Evolutionary conservation across 306 rosid species (phyloP).

Genomic region (Glycine soja): DNA sequence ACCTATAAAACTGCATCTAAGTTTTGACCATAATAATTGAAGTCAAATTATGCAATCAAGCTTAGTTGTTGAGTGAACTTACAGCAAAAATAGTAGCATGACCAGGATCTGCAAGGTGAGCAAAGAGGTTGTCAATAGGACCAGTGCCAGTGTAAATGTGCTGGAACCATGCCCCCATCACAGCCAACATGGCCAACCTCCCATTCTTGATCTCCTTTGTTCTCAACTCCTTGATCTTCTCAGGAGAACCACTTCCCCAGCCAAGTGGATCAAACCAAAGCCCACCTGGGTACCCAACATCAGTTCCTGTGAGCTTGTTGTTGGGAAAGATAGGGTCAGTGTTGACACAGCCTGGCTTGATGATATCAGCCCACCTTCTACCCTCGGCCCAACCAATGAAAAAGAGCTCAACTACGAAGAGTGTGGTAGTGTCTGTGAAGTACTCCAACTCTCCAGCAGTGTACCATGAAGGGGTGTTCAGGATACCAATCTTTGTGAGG

Average conservation of each 20-base stretch:
- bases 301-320: constrained; percentile 50
- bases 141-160: constrained; percentile 59
- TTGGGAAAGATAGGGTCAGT: constrained; percentile 47
- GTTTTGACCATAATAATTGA: not conserved
- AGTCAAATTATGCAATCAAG: not conserved
- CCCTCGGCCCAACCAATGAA: constrained; percentile 50
- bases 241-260: constrained; percentile 47
- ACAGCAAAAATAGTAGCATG: constrained; percentile 71
- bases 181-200: constrained; percentile 55
- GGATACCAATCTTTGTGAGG: constrained; percentile 44
- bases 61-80: constrained; percentile 26
- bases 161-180: constrained; percentile 48
- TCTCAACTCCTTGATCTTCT: constrained; percentile 48
- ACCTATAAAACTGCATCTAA: not conserved
- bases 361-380: constrained; percentile 48
- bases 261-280: constrained; percentile 50
- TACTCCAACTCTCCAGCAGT: constrained; percentile 45
- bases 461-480: constrained; percentile 49
- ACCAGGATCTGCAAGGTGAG: constrained; percentile 83
- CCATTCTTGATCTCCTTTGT: constrained; percentile 51
- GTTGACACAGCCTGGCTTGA: constrained; percentile 46
- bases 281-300: constrained; percentile 52
- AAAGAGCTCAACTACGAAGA: constrained; percentile 41
- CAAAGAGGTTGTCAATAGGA: constrained; percentile 81
- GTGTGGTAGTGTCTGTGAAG: constrained; percentile 48